Conservation (phyloP, 345 rosid species). For the Eucalyptus cloeziana region DNA sequence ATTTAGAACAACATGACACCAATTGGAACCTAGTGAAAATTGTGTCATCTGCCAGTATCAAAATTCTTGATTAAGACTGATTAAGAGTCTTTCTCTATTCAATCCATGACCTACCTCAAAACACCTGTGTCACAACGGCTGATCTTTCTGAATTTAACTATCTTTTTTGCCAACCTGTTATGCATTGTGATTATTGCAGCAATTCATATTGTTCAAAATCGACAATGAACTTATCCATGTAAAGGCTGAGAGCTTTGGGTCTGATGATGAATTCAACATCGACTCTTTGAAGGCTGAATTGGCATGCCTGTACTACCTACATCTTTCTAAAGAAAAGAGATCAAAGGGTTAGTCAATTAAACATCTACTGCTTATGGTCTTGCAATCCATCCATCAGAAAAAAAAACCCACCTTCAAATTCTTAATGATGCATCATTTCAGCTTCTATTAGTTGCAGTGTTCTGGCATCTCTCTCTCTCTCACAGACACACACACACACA, state of each 20-base stretch:
- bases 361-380: background rate
- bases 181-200: slow-evolving; percentile 30
- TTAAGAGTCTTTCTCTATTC: background rate
- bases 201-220: slow-evolving; percentile 38
- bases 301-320: slow-evolving; percentile 74
- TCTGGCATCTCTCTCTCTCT: background rate
- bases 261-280: slow-evolving; percentile 17
- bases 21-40: background rate
- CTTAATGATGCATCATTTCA: background rate
- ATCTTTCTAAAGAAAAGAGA: slow-evolving; percentile 66
- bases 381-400: background rate
- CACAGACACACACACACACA: background rate
- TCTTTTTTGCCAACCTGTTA: background rate
- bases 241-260: slow-evolving; percentile 20
- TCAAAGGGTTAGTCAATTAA: slow-evolving; percentile 43
- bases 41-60: background rate
- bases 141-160: background rate
- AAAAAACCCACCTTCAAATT: background rate
- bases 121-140: background rate
- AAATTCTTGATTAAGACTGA: background rate
- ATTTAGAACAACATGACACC: background rate
- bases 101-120: background rate
- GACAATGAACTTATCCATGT: slow-evolving; percentile 28
- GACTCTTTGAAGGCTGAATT: slow-evolving; percentile 71
- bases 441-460: background rate